A percentile compares a stretch with the other conserved stretches of the same genome.
These are phyloP conservation scores for Lophium mytilinum DNA, from an alignment of 495 filamentous ascomycete species.

Conservation along the genomic window DNA sequence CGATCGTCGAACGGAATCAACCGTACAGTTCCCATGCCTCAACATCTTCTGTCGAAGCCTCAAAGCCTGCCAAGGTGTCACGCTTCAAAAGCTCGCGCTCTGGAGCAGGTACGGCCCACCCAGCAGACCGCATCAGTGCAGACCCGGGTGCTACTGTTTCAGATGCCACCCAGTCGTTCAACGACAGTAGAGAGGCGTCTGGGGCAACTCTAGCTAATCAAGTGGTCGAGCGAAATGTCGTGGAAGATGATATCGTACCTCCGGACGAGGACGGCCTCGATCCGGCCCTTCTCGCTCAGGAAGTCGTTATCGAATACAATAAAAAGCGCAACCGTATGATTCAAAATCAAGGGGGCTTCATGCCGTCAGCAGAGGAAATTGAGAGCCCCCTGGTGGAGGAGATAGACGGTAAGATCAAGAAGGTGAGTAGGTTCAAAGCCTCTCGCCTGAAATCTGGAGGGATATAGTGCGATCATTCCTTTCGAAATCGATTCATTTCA, in stretches of 20 bases:
- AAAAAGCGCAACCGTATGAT: slow-evolving; percentile 71
- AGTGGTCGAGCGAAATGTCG: slow-evolving; percentile 52
- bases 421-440: slow-evolving; percentile 83
- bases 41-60: background rate
- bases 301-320: slow-evolving; percentile 75
- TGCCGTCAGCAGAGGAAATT: slow-evolving; percentile 50
- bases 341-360: slow-evolving; percentile 67
- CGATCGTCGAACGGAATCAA: slow-evolving; percentile 21
- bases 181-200: too few relatives aligned
- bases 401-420: slow-evolving; percentile 55
- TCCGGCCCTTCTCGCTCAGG: slow-evolving; percentile 58
- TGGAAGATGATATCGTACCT: slow-evolving; percentile 23
- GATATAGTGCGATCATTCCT: slow-evolving; percentile 1
- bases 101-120: background rate
- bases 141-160: too few relatives aligned
- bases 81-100: slow-evolving; percentile 27
- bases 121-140: background rate
- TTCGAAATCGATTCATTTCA: background rate
- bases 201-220: slow-evolving; percentile 43
- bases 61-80: slow-evolving; percentile 22
- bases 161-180: too few relatives aligned
- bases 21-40: slow-evolving; percentile 1
- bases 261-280: slow-evolving; percentile 68
- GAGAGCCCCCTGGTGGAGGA: slow-evolving; percentile 56
- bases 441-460: slow-evolving; percentile 52